These are phyloP conservation scores for Emmonsia crescens DNA, from an alignment of 2,329 filamentous ascomycete genomes.

Conservation along the genomic window DNA sequence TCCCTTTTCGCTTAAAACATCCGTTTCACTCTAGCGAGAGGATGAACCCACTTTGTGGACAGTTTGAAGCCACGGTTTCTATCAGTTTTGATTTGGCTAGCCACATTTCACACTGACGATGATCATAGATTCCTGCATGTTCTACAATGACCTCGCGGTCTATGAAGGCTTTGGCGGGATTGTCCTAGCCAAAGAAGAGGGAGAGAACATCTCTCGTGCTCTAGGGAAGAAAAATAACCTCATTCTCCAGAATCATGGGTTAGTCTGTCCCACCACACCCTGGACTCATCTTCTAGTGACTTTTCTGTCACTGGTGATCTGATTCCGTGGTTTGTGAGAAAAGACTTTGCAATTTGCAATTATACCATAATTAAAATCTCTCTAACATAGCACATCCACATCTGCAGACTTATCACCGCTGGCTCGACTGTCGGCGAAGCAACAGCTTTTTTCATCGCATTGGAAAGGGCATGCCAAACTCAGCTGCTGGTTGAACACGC, in stretches of 20 bases:
- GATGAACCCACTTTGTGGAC: background rate
- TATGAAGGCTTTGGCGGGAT: constrained; percentile 55
- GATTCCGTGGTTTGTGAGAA: background rate
- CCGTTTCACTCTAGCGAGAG: background rate
- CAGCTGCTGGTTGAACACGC: constrained; percentile 61
- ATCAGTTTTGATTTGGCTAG: background rate
- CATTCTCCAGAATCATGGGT: constrained; percentile 60
- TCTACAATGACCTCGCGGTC: constrained; percentile 54
- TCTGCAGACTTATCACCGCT: constrained; percentile 47
- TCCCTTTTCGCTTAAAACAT: background rate
- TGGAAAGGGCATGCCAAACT: constrained; percentile 58
- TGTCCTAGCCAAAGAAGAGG: constrained; percentile 52
- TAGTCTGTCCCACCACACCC: background rate
- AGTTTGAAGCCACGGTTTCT: background rate
- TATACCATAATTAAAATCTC: background rate
- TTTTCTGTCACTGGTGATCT: background rate
- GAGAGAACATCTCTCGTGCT: constrained; percentile 50
- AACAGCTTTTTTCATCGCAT: constrained; percentile 55
- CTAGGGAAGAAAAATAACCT: constrained; percentile 51
- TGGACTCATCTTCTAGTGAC: background rate
- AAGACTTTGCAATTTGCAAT: background rate
- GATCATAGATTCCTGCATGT: constrained; percentile 41
- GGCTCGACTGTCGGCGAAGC: constrained; percentile 64
- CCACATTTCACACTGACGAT: background rate
- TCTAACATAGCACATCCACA: background rate